Base-by-base conservation (phyloP, 805 yeast species). In the Wickerhamiella hasegawae region DNA sequence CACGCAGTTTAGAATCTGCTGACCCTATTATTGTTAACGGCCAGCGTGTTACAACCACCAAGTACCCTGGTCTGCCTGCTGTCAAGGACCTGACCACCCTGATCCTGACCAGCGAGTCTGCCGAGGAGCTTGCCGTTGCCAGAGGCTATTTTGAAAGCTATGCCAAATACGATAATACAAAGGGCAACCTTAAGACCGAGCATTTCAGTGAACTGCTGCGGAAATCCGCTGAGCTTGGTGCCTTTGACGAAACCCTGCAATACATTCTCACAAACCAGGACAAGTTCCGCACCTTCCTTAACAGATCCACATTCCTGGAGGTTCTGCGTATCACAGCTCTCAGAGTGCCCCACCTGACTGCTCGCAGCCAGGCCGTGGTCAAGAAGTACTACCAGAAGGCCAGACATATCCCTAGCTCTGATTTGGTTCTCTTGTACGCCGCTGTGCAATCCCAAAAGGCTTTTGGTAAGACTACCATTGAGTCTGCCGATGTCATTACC, bases 61-160 rank as follows among this genome's bases (percentile, higher is more conserved):
- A 18, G 25, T 52, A 45, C 32, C 40, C 39, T 12, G 58, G 55
- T 9, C 35, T 40, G 6, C 55, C 55, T 9, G 38, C 49, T 3
- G 31, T 23, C 18, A 41, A 37, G 17, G 49, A 49, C 25, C 36
- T 48, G 33, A 36, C 37, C 20, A 34, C 34, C 18, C 32, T 49
- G 12, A 38, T 46, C 18, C 38, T 35, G 16, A 32, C 38, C 3
- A 32, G 45, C 23, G 28, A 40, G 14, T 39, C 41, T 4, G 24
- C 29, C 9, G 53, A 45, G 24, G 48, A 47, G 9, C 39, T 46
- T 32, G 32, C 23, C 8, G 26, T 36, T 20, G 42, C 46, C 14
- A 30, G 40, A 20, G 28, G 33, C n/a, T 30, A 40, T 14, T 10
- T 51, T 16, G 31, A 37, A 15, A 38, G 45, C 32, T 50, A 45